Percentiles rank a stretch among this genome's conserved stretches.
These are phyloP conservation scores for Sclerotinia glacialis DNA, from an alignment of 2,329 filamentous ascomycete species.

Conservation along the genomic window DNA sequence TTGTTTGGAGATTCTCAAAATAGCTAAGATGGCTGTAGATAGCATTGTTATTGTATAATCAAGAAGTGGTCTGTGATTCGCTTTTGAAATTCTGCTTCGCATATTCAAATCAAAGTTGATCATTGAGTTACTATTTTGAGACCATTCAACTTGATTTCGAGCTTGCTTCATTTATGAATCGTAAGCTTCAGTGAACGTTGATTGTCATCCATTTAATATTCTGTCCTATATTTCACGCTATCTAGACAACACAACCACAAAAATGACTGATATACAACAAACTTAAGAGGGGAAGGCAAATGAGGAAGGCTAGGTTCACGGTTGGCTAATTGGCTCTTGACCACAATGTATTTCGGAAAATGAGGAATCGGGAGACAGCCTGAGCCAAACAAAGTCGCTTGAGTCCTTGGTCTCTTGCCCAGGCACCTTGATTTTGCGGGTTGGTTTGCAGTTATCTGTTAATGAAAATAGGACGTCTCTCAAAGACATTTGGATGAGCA, in stretches of 20 bases:
- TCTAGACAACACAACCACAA: not conserved
- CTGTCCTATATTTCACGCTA: not conserved
- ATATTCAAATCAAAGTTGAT: not conserved
- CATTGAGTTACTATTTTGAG: not conserved
- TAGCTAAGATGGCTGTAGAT: conserved; percentile 54
- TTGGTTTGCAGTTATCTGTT: too few relatives aligned
- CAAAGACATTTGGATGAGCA: not conserved
- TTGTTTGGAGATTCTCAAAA: conserved; percentile 53
- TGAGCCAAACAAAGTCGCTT: not conserved
- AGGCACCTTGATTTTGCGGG: not conserved
- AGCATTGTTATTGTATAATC: conserved; percentile 52
- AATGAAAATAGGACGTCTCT: too few relatives aligned
- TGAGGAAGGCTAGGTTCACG: not conserved
- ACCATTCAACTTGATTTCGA: not conserved
- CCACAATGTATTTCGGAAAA: not conserved
- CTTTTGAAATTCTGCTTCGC: not conserved
- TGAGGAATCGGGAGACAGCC: not conserved
- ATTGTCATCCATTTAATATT: not conserved
- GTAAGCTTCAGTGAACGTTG: not conserved
- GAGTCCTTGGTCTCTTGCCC: not conserved
- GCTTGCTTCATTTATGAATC: not conserved
- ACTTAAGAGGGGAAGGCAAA: not conserved
- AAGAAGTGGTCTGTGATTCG: not conserved
- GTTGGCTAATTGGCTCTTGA: not conserved
- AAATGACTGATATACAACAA: not conserved